Percentiles rank a stretch among this genome's conserved stretches.
Evolutionary conservation across 192 early-diverging fungal species (phyloP).

Genomic region (Lobulomyces angularis): DNA sequence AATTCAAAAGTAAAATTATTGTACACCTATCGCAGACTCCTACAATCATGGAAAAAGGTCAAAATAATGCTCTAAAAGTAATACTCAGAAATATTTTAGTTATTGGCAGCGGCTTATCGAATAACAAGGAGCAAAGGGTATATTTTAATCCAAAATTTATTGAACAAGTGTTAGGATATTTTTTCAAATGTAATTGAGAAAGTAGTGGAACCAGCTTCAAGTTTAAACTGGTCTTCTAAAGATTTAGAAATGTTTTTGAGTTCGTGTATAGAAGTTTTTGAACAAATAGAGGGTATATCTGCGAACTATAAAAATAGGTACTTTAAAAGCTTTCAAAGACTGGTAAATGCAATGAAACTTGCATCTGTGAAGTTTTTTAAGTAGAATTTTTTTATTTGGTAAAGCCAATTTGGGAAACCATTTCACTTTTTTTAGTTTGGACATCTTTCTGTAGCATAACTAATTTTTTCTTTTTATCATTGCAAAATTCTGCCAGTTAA

Average conservation of each 20-base stretch:
- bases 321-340: constrained; percentile 1
- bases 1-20: constrained; percentile 12
- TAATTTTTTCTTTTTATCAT: too few species aligned
- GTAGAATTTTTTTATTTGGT: too few species aligned
- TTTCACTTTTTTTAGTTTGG: too few species aligned
- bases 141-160: too few species aligned
- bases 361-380: constrained; percentile 4
- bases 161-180: too few species aligned
- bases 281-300: not conserved
- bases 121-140: constrained; percentile 26
- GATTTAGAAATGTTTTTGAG: constrained; percentile 10
- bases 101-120: constrained; percentile 17
- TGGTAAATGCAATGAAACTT: constrained; percentile 1
- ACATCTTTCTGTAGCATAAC: too few species aligned
- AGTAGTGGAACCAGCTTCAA: constrained; percentile 22
- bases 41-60: constrained; percentile 9
- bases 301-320: constrained; percentile 6
- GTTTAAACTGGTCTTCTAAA: constrained; percentile 11
- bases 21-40: constrained; percentile 5
- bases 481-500: too few species aligned
- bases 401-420: too few species aligned
- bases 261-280: constrained; percentile 1
- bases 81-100: constrained; percentile 24
- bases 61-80: constrained; percentile 14
- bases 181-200: constrained; percentile 26